Evolutionary conservation across 495 filamentous ascomycete genomes (phyloP).

Genomic region (Glonium stellatum): DNA sequence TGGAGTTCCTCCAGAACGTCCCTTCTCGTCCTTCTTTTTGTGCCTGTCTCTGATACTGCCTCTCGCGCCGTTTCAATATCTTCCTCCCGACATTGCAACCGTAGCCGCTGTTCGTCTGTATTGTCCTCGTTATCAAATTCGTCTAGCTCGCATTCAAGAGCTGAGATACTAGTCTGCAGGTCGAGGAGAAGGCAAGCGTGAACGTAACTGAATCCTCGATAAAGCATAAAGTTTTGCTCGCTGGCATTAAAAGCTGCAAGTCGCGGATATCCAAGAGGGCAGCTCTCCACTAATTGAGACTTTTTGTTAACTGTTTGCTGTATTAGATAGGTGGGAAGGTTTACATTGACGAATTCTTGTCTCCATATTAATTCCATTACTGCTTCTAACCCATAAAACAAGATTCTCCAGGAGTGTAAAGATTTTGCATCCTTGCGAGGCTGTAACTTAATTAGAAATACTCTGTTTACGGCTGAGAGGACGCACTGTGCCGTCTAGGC

Average conservation of each 20-base stretch:
- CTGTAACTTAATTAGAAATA: no score
- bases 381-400: no score
- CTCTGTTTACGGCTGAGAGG: no score
- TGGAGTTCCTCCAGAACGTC: background rate
- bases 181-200: slow-evolving; percentile 35
- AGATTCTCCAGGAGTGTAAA: no score
- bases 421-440: no score
- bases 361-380: no score
- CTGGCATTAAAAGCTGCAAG: slow-evolving; percentile 35
- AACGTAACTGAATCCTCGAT: slow-evolving; percentile 37
- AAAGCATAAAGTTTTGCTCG: slow-evolving; percentile 37
- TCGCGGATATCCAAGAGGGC: slow-evolving; percentile 32
- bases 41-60: background rate
- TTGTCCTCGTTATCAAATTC: slow-evolving; percentile 33
- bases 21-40: background rate
- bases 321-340: background rate
- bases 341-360: background rate
- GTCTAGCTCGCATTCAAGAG: background rate
- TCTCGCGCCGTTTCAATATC: background rate
- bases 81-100: background rate
- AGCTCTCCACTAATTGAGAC: background rate
- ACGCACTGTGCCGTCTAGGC: no score
- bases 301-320: background rate
- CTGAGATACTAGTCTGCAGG: slow-evolving; percentile 35
- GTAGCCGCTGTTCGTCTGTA: slow-evolving; percentile 18